phyloP scores from a whole-genome alignment of 371 early-diverging fungal species.

The Mucor irregularis region DNA sequence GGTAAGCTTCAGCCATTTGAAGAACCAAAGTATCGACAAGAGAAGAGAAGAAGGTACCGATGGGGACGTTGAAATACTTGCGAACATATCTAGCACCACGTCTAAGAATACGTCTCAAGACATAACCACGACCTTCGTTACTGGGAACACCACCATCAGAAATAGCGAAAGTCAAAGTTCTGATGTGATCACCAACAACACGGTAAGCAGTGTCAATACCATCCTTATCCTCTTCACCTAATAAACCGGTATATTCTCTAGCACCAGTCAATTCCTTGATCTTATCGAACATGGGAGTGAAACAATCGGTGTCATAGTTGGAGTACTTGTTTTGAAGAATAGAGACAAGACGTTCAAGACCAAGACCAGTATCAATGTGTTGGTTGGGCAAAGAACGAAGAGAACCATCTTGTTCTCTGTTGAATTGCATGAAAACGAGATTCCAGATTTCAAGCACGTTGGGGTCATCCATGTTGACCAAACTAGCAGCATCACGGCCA shows the following conservation, averaged over 20 bases:
- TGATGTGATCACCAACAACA: constrained; percentile 98
- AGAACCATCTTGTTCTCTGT: constrained; percentile 93
- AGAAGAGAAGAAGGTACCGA: constrained; percentile 90
- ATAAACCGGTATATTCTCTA: constrained; percentile 80
- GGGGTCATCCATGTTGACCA: constrained; percentile 99
- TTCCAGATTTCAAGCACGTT: constrained; percentile 99
- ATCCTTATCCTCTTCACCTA: constrained; percentile 91
- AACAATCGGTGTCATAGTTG: constrained; percentile 99
- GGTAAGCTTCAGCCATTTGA: constrained; percentile 88
- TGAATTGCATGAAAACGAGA: constrained; percentile 99
- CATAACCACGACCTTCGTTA: constrained; percentile 99
- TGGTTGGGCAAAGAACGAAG: constrained; percentile 93
- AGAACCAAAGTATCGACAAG: constrained; percentile 86
- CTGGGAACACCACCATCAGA: constrained; percentile 96
- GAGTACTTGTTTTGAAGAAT: constrained; percentile 96
- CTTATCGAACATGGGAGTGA: constrained; percentile 80
- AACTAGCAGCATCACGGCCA: constrained; percentile 88
- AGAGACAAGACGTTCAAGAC: constrained; percentile 97
- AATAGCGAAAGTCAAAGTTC: constrained; percentile 98
- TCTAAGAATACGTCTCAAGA: constrained; percentile 97
- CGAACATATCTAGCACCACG: constrained; percentile 97
- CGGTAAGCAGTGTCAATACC: constrained; percentile 99
- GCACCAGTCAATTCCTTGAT: constrained; percentile 90
- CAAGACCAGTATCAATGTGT: constrained; percentile 99
- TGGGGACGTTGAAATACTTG: constrained; percentile 87